These are phyloP conservation scores for Emiliania huxleyi DNA, from an alignment of 78 protist species.

Conservation along the genomic window DNA sequence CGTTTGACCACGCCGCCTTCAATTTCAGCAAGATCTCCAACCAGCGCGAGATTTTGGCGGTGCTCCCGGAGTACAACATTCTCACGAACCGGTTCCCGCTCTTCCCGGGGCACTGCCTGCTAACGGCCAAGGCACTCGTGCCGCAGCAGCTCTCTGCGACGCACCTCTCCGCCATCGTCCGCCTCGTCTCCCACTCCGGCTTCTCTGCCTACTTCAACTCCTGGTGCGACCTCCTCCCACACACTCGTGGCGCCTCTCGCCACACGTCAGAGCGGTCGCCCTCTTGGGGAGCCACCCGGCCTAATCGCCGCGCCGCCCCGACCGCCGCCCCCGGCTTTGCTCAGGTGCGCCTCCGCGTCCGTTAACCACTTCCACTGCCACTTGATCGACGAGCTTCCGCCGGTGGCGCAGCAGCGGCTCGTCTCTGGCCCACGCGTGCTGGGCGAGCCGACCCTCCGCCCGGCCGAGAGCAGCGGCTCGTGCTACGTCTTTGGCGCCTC, in stretches of 20 bases:
- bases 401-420: not conserved
- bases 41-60: not conserved
- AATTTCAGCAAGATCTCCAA: not conserved
- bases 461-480: too few relatives aligned
- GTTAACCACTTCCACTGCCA: constrained; percentile 27
- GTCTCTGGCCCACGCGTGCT: too few relatives aligned
- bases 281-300: too few relatives aligned
- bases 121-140: not conserved
- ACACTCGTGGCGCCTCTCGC: too few relatives aligned
- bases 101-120: not conserved
- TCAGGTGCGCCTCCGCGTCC: constrained; percentile 20
- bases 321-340: too few relatives aligned
- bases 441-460: too few relatives aligned
- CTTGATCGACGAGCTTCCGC: not conserved
- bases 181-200: not conserved
- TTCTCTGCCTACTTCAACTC: not conserved
- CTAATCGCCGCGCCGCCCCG: too few relatives aligned
- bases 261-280: too few relatives aligned
- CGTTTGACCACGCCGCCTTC: not conserved
- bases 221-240: not conserved
- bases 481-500: too few relatives aligned
- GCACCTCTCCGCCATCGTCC: not conserved
- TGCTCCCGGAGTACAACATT: not conserved
- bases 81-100: constrained; percentile 14
- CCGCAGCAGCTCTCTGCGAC: not conserved